Evolutionary conservation across 257 asterid species (phyloP).

Genomic region (Solanum sejunctum): DNA sequence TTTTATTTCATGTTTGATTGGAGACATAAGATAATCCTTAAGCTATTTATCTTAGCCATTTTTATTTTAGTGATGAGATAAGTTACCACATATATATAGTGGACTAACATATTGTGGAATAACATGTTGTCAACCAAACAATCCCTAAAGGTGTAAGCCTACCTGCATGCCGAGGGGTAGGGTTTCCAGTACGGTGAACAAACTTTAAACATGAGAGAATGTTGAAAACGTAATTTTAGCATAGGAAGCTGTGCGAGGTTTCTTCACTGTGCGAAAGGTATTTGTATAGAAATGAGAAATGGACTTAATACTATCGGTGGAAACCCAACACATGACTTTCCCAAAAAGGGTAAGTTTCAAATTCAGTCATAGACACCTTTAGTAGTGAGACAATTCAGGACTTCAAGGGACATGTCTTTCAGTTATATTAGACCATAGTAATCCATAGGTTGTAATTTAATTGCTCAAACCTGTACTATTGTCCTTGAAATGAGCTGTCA

Average conservation of each 20-base stretch:
- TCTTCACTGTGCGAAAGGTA: neutral
- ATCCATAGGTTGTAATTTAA: neutral
- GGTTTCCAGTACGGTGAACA: slow-evolving; percentile 19
- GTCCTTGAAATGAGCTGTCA: neutral
- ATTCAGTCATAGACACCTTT: neutral
- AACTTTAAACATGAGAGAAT: neutral
- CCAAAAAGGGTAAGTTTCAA: neutral
- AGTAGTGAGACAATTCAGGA: neutral
- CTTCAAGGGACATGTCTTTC: neutral
- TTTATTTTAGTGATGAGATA: too few relatives aligned
- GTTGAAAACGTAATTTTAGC: neutral
- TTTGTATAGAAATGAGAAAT: neutral
- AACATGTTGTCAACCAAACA: too few relatives aligned
- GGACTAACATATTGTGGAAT: too few relatives aligned
- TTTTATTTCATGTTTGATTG: too few relatives aligned
- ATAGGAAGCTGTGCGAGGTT: neutral
- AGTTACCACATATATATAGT: too few relatives aligned
- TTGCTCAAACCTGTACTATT: neutral
- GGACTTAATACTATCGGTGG: neutral
- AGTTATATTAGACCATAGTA: neutral
- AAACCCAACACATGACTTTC: neutral
- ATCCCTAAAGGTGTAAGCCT: neutral
- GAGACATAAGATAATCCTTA: too few relatives aligned
- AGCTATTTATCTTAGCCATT: too few relatives aligned
- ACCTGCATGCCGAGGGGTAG: neutral